A percentile compares a stretch with the other conserved stretches of the same genome.
phyloP scores from a whole-genome alignment of 176 grass and related monocot species.

The Echinochloa phyllopogon region DNA sequence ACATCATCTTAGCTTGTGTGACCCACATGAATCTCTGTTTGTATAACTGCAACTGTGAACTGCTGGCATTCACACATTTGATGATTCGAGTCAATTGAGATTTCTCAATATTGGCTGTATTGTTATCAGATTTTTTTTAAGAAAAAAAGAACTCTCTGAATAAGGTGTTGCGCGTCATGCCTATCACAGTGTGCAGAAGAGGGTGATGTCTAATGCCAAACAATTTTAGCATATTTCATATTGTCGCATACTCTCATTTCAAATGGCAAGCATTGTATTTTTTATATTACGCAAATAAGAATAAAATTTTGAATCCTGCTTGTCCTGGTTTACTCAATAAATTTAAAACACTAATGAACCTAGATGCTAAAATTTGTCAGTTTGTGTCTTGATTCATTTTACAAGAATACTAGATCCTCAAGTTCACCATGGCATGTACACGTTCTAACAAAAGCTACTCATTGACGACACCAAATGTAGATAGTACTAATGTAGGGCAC shows the following conservation, averaged over 20 bases:
- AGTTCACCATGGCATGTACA: constrained; percentile 6
- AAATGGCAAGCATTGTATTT: background rate
- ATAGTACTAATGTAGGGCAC: constrained; percentile 23
- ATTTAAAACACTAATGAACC: background rate
- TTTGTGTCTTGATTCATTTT: constrained; percentile 15
- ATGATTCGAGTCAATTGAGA: background rate
- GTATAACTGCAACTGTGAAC: background rate
- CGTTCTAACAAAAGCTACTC: constrained; percentile 42
- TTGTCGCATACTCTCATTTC: background rate
- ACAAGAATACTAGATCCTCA: constrained; percentile 21
- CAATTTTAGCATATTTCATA: background rate
- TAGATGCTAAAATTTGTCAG: background rate
- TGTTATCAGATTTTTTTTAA: background rate
- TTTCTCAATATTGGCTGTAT: background rate
- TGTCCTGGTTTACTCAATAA: background rate
- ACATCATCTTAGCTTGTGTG: background rate
- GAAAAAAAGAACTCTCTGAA: background rate
- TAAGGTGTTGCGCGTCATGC: background rate
- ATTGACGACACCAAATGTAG: constrained; percentile 28
- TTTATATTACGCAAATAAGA: background rate
- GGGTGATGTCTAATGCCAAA: background rate
- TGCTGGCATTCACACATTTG: background rate
- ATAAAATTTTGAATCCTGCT: background rate
- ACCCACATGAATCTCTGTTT: constrained; percentile 18
- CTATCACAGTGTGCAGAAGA: background rate